Evolutionary conservation across 768 basidiomycete species (phyloP).

Genomic region (Lyophyllum atratum): DNA sequence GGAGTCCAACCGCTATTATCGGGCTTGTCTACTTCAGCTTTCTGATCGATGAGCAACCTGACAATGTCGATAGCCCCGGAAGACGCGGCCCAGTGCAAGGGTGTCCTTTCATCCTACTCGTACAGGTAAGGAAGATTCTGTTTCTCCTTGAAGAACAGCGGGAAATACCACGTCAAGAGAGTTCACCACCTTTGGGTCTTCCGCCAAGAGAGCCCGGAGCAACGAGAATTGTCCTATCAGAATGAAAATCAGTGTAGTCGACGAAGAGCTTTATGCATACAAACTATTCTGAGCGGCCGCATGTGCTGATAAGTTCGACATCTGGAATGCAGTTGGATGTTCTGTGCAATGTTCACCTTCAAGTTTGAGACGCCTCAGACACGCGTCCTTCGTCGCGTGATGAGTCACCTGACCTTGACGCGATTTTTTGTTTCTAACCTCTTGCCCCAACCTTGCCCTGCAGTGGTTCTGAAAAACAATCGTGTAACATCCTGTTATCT

Average conservation of each 20-base stretch:
- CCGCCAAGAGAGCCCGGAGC: slow-evolving; percentile 63
- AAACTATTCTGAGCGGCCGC: slow-evolving; percentile 71
- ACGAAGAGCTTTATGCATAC: slow-evolving; percentile 9
- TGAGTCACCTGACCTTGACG: slow-evolving; percentile 3
- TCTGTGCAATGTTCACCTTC: background rate
- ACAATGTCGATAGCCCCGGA: slow-evolving; percentile 69
- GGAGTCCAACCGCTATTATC: slow-evolving; percentile 78
- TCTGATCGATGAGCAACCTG: slow-evolving; percentile 68
- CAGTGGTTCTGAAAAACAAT: too few relatives aligned
- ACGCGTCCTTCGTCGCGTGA: slow-evolving; percentile 8
- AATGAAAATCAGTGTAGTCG: background rate
- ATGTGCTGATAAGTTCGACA: slow-evolving; percentile 50
- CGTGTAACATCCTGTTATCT: too few relatives aligned
- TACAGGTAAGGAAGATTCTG: background rate
- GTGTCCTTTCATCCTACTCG: slow-evolving; percentile 71
- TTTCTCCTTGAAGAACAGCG: background rate
- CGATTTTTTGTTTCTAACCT: background rate
- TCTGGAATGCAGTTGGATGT: background rate
- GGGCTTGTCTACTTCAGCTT: slow-evolving; percentile 64
- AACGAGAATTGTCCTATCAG: slow-evolving; percentile 66
- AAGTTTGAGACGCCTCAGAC: background rate
- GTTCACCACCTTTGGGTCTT: slow-evolving; percentile 64
- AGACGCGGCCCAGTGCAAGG: slow-evolving; percentile 86
- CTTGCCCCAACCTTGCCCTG: too few relatives aligned
- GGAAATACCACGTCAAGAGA: slow-evolving; percentile 58